A percentile compares a stretch with the other conserved stretches of the same genome.
phyloP scores from a whole-genome alignment of 1,284 basidiomycete species.

The Ustilago tritici region DNA sequence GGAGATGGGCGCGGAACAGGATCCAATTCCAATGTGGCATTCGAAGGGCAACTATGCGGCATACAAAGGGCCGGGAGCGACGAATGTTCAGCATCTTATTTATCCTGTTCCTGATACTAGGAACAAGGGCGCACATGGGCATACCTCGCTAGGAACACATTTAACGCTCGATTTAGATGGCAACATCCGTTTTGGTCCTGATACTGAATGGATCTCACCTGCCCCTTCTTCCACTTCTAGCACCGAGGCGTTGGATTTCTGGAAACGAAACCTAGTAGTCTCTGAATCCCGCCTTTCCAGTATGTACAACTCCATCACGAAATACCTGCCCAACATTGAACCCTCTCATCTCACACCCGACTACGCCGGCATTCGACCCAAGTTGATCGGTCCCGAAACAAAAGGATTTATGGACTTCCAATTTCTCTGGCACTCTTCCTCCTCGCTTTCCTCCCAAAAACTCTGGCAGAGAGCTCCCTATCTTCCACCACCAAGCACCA shows the following conservation, averaged over 20 bases:
- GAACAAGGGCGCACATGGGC: slow-evolving; percentile 51
- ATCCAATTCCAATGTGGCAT: slow-evolving; percentile 60
- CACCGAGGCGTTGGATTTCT: slow-evolving; percentile 49
- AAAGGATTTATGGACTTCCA: slow-evolving; percentile 85
- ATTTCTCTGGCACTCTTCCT: slow-evolving; percentile 68
- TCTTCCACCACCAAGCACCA: slow-evolving; percentile 19
- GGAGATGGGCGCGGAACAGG: slow-evolving; percentile 20
- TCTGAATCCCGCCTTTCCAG: slow-evolving; percentile 52
- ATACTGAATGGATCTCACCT: slow-evolving; percentile 83
- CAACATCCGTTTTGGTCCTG: slow-evolving; percentile 91
- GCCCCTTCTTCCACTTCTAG: slow-evolving; percentile 7
- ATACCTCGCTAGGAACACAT: slow-evolving; percentile 66
- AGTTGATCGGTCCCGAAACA: slow-evolving; percentile 79
- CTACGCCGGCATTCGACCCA: slow-evolving; percentile 92
- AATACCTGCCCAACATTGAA: slow-evolving; percentile 80
- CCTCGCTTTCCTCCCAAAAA: slow-evolving; percentile 43
- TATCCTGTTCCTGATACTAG: slow-evolving; percentile 64
- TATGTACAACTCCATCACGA: slow-evolving; percentile 62
- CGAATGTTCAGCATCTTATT: slow-evolving; percentile 58
- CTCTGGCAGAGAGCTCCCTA: slow-evolving; percentile 60
- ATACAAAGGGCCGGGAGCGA: slow-evolving; percentile 58
- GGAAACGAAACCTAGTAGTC: slow-evolving; percentile 46
- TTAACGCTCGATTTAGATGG: slow-evolving; percentile 81
- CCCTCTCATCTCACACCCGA: slow-evolving; percentile 81
- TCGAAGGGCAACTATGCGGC: slow-evolving; percentile 67